These are phyloP conservation scores for Populus trichocarpa DNA, from an alignment of 441 rosid genomes.

Conservation along the genomic window DNA sequence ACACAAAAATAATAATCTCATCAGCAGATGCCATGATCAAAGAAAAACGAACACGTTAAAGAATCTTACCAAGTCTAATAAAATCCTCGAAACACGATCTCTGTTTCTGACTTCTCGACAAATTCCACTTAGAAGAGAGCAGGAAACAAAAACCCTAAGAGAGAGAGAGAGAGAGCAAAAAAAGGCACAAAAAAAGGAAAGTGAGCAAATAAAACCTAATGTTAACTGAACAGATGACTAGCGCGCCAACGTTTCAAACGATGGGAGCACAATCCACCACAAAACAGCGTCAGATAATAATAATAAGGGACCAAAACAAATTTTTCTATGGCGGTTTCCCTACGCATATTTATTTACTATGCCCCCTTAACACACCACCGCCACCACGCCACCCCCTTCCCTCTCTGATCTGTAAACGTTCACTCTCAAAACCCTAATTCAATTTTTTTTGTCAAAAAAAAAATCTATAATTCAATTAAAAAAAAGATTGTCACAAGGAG, in stretches of 20 bases:
- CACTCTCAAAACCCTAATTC: slow-evolving; percentile 11
- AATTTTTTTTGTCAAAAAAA: neutral
- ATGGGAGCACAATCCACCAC: slow-evolving; percentile 58
- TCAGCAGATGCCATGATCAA: neutral
- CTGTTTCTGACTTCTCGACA: neutral
- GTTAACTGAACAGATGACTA: slow-evolving; percentile 80
- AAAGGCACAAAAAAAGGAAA: neutral
- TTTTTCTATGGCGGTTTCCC: slow-evolving; percentile 46
- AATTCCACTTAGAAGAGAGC: neutral
- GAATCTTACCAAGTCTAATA: slow-evolving; percentile 8
- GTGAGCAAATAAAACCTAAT: slow-evolving; percentile 7
- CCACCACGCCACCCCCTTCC: slow-evolving; percentile 1
- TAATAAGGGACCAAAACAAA: slow-evolving; percentile 45
- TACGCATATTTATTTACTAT: slow-evolving; percentile 49
- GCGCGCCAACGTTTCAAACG: slow-evolving; percentile 96
- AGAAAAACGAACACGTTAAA: no score
- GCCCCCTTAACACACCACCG: slow-evolving; percentile 68
- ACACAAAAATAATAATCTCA: neutral
- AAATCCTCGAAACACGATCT: slow-evolving; percentile 5
- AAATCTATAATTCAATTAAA: neutral
- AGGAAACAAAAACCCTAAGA: slow-evolving; percentile 1
- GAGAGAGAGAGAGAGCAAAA: neutral
- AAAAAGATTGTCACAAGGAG: neutral
- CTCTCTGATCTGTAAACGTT: neutral
- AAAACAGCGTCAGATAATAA: slow-evolving; percentile 32